Base-by-base conservation (phyloP, 257 asterid species). In the Marsdenia floribunda region DNA sequence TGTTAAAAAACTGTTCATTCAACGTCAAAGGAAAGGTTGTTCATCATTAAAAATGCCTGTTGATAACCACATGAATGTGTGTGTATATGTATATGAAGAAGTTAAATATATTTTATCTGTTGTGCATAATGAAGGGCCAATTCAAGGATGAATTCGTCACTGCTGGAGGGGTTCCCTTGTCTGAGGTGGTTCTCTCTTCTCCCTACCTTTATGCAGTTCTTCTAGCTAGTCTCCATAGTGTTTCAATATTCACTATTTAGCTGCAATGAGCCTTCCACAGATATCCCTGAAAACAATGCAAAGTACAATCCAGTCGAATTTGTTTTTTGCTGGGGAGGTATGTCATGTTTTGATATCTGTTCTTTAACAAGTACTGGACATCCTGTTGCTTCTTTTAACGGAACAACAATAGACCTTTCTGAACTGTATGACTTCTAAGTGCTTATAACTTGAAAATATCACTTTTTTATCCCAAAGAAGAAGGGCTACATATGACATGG, bases 101-200 rank as follows among this genome's bases (percentile, higher is more conserved):
- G 57, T 71, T 73, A 68, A 76, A 74, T 47, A 61, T 33, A n/a
- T 53, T 24, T 16, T 69, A 46, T 35, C 24, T 71, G 64, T 78
- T 58, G 64, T 78, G 54, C 50, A 63, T 68, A 12, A 69, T 79
- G 73, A 80, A 94, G 98, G 97, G 98, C 78, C 97, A 87, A 86
- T 94, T 92, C 86, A 94, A 92, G 93, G 99, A 92, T 74, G 99
- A 94, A 85, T 94, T 94, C 72, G 98, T 94, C 86, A 90, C 96
- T 53, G 97, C 97, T 55, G 99, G 98, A 76, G 99, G 99, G 50
- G 91, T 94, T 77, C 97, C 98, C 18, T 86, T 94, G 86, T 85
- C 99, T 37, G 99, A 94, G 97, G 99, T 92, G 19, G 16, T 72
- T 85, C 59, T 84, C 70, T 82, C 70, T 65, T 47, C 71, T 63